A percentile compares a stretch with the other conserved stretches of the same genome.
Evolutionary conservation across 768 basidiomycete species (phyloP).

Genomic region (Lactarius akahatsu): DNA sequence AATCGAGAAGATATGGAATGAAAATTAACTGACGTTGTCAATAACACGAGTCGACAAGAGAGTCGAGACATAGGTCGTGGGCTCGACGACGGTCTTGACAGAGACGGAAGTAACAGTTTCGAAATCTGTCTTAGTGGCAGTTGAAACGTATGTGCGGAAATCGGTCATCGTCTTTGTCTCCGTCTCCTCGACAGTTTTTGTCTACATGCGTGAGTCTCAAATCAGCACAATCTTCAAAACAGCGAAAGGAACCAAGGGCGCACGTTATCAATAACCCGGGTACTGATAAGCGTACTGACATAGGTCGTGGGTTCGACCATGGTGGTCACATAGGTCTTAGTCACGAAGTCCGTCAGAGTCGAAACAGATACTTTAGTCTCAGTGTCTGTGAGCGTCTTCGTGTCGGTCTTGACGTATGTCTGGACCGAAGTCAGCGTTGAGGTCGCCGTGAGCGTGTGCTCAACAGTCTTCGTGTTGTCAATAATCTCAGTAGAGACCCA

Average conservation of each 20-base stretch:
- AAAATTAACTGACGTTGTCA: slow-evolving; percentile 50
- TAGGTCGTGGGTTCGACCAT: slow-evolving; percentile 58
- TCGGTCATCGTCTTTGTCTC: slow-evolving; percentile 41
- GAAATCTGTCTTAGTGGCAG: slow-evolving; percentile 47
- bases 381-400: slow-evolving; percentile 38
- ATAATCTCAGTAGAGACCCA: slow-evolving; percentile 54
- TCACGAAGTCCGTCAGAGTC: slow-evolving; percentile 58
- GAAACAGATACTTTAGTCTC: slow-evolving; percentile 47
- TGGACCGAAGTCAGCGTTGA: slow-evolving; percentile 57
- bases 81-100: slow-evolving; percentile 49
- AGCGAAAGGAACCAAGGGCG: slow-evolving; percentile 30
- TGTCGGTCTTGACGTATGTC: slow-evolving; percentile 48
- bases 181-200: slow-evolving; percentile 53
- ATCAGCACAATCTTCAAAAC: slow-evolving; percentile 1
- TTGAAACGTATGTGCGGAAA: slow-evolving; percentile 39
- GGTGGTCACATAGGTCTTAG: slow-evolving; percentile 53
- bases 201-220: slow-evolving; percentile 36
- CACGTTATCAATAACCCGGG: slow-evolving; percentile 58
- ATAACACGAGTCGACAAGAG: slow-evolving; percentile 56
- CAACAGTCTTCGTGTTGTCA: slow-evolving; percentile 58
- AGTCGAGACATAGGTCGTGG: slow-evolving; percentile 57
- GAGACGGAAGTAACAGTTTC: slow-evolving; percentile 50
- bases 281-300: slow-evolving; percentile 53
- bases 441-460: slow-evolving; percentile 37
- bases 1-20: neutral